These are phyloP conservation scores for Rhododendron henanense DNA, from an alignment of 148 eudicot species.

Conservation along the genomic window DNA sequence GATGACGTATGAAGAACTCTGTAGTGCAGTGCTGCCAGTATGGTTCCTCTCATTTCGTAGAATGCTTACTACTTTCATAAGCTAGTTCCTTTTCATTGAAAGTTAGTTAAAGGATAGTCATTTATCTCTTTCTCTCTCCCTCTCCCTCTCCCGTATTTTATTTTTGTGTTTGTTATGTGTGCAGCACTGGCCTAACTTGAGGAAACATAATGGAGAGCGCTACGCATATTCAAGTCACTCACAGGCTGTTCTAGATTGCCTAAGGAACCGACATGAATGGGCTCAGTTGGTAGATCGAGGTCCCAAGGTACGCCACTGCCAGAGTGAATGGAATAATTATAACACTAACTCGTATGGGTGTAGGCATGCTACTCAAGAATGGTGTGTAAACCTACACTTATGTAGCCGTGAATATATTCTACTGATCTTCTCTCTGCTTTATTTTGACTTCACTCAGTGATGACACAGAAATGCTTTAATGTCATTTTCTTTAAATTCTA, in stretches of 20 bases:
- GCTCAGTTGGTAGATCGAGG: conserved; percentile 94
- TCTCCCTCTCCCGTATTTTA: conserved; percentile 4
- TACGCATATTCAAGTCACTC: conserved; percentile 94
- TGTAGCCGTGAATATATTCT: background rate
- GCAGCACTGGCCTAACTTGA: conserved; percentile 92
- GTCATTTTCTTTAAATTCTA: background rate
- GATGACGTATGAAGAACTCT: conserved; percentile 86
- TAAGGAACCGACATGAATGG: conserved; percentile 96
- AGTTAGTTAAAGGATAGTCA: background rate
- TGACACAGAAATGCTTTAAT: background rate
- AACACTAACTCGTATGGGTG: background rate
- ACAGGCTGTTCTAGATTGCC: conserved; percentile 96
- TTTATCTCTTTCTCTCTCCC: conserved; percentile 1
- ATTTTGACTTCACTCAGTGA: background rate
- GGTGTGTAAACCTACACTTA: background rate
- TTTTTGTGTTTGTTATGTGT: background rate
- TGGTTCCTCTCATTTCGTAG: conserved; percentile 22
- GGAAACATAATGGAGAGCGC: conserved; percentile 98
- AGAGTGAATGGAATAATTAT: background rate
- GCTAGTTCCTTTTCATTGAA: background rate
- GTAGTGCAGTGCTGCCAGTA: conserved; percentile 89
- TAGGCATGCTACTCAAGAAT: background rate
- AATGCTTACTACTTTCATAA: conserved; percentile 3
- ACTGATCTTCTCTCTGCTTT: background rate
- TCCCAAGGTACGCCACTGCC: conserved; percentile 66